Evolutionary conservation across 305 asterid genomes (phyloP).

Genomic region (Solanum aculeatissimum): DNA sequence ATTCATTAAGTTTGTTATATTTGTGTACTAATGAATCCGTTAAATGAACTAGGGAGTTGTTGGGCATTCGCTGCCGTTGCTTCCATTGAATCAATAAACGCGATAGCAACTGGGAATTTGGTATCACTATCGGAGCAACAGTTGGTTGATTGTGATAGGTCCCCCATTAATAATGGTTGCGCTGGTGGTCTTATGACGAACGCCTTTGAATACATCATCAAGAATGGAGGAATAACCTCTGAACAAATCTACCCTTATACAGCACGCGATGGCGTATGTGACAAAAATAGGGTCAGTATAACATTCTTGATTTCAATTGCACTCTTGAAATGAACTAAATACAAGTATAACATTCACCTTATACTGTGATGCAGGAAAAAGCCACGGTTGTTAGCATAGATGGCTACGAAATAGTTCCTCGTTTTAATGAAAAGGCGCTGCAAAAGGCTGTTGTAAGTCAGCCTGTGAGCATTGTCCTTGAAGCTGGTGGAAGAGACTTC

Average conservation of each 20-base stretch:
- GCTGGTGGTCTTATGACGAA: constrained; percentile 24
- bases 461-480: constrained; percentile 14
- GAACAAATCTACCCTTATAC: constrained; percentile 15
- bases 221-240: constrained; percentile 16
- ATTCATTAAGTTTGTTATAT: not conserved
- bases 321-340: not conserved
- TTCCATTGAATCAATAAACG: constrained; percentile 4
- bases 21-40: not conserved
- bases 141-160: constrained; percentile 16
- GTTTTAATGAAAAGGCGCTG: constrained; percentile 1
- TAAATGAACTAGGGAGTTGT: constrained; percentile 13
- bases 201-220: constrained; percentile 12
- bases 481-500: constrained; percentile 15
- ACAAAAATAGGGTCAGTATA: constrained; percentile 4
- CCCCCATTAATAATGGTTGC: constrained; percentile 14
- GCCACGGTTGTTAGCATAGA: constrained; percentile 9
- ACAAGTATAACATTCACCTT: not conserved
- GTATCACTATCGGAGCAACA: constrained; percentile 18
- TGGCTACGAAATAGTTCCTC: constrained; percentile 13
- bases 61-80: constrained; percentile 15
- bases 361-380: not conserved
- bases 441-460: constrained; percentile 14
- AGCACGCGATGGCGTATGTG: not conserved
- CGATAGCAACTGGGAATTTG: constrained; percentile 1
- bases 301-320: not conserved